A percentile compares a stretch with the other conserved stretches of the same genome.
Evolutionary conservation across 1,284 basidiomycete species (phyloP).

Genomic region (Cryptococcus sp.): DNA sequence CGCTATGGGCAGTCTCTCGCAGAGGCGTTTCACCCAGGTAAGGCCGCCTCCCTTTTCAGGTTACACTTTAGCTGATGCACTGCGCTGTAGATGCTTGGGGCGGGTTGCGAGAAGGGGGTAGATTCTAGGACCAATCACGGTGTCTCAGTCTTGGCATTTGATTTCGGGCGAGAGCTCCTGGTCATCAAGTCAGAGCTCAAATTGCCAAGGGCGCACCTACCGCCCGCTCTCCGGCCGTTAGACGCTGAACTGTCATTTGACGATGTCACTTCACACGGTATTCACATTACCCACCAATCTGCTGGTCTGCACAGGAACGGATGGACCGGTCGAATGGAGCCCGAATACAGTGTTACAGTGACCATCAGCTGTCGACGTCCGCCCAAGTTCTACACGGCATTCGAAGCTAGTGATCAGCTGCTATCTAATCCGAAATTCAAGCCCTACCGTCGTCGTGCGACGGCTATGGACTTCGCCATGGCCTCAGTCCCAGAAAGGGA

Average conservation of each 20-base stretch:
- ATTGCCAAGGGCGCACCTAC: constrained; percentile 18
- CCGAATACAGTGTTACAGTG: constrained; percentile 26
- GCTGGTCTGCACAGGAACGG: not conserved
- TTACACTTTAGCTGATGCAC: not conserved
- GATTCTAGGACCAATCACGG: constrained; percentile 8
- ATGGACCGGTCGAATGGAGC: not conserved
- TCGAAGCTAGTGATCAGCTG: constrained; percentile 24
- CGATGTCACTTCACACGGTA: constrained; percentile 42
- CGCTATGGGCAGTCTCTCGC: constrained; percentile 35
- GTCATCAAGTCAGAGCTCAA: constrained; percentile 29
- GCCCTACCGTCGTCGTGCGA: constrained; percentile 38
- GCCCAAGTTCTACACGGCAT: constrained; percentile 39
- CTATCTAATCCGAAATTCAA: constrained; percentile 1
- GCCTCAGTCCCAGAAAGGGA: constrained; percentile 30
- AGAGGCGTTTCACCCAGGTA: constrained; percentile 32
- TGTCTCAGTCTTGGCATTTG: constrained; percentile 41
- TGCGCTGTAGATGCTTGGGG: constrained; percentile 31
- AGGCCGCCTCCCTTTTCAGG: not conserved
- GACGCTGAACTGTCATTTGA: constrained; percentile 45
- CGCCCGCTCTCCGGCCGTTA: constrained; percentile 37
- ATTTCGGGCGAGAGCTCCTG: constrained; percentile 37
- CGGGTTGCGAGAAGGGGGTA: constrained; percentile 20
- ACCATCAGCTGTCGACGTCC: constrained; percentile 43
- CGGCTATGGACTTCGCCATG: constrained; percentile 45
- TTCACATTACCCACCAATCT: constrained; percentile 23